Percentiles rank a stretch among this genome's conserved stretches.
Evolutionary conservation across 2,329 filamentous ascomycete species (phyloP).

Genomic region (Coniella lustricola): DNA sequence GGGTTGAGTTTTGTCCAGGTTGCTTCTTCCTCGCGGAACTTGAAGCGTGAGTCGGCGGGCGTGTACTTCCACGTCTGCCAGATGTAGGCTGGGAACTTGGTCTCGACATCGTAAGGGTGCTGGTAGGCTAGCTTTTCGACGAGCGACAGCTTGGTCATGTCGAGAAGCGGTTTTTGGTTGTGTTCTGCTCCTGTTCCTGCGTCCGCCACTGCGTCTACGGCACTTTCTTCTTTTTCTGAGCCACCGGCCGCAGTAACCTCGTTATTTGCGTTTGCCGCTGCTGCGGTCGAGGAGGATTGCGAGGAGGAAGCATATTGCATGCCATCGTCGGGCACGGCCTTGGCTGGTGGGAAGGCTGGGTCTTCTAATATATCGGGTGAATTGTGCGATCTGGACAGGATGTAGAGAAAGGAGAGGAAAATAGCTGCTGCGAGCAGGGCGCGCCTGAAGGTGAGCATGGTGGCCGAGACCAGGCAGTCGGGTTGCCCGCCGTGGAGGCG

Average conservation of each 20-base stretch:
- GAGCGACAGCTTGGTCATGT: constrained; percentile 65
- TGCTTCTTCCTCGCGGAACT: constrained; percentile 76
- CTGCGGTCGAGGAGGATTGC: constrained; percentile 18
- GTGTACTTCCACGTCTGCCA: constrained; percentile 98
- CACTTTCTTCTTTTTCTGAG: constrained; percentile 6
- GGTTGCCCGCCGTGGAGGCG: not conserved
- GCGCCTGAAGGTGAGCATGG: constrained; percentile 74
- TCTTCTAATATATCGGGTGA: constrained; percentile 26
- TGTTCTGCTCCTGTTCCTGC: not conserved
- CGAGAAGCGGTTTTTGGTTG: constrained; percentile 56
- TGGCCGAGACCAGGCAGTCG: constrained; percentile 17
- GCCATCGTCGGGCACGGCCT: constrained; percentile 16
- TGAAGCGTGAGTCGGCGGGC: constrained; percentile 69
- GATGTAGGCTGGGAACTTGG: constrained; percentile 93
- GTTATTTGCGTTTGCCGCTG: constrained; percentile 9
- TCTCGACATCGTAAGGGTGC: constrained; percentile 83
- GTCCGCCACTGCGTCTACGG: not conserved
- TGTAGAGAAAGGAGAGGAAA: constrained; percentile 61
- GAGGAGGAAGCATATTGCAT: constrained; percentile 4
- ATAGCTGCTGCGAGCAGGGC: constrained; percentile 65
- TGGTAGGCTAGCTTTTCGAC: constrained; percentile 82
- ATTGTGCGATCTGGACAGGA: constrained; percentile 59
- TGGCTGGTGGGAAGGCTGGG: constrained; percentile 24
- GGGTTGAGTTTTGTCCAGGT: constrained; percentile 86
- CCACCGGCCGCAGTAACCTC: constrained; percentile 16